A percentile compares a stretch with the other conserved stretches of the same genome.
Conservation (phyloP, 2,329 filamentous ascomycete species). For the Sphaerostilbella broomeana region DNA sequence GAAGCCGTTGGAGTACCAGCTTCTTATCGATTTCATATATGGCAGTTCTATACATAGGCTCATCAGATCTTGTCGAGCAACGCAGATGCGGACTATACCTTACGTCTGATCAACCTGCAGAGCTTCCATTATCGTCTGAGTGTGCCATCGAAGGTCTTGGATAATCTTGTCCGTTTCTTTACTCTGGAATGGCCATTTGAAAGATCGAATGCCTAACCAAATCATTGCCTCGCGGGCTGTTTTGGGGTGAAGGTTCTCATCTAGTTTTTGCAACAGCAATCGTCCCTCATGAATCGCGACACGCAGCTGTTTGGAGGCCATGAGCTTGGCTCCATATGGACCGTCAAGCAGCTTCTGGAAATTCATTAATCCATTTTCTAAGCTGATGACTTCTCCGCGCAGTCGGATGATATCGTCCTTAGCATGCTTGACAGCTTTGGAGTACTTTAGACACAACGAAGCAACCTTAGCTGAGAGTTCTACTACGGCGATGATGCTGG, state of each 20-base stretch:
- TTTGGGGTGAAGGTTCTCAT: conserved; percentile 20
- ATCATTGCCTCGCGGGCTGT: conserved; percentile 20
- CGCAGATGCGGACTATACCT: conserved; percentile 8
- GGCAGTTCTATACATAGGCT: not conserved
- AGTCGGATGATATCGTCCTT: conserved; percentile 28
- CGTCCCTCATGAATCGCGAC: conserved; percentile 16
- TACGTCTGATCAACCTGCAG: conserved; percentile 31
- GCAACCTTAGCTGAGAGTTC: conserved; percentile 31
- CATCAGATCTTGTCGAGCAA: not conserved
- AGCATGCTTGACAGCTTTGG: conserved; percentile 24
- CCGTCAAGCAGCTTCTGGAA: conserved; percentile 22
- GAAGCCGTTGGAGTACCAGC: conserved; percentile 17
- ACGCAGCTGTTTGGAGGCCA: conserved; percentile 20
- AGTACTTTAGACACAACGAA: conserved; percentile 30
- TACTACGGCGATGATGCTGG: conserved; percentile 32
- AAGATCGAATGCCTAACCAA: conserved; percentile 25
- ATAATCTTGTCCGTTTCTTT: conserved; percentile 27
- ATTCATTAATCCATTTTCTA: conserved; percentile 21
- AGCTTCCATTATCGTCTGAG: conserved; percentile 22
- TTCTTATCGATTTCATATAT: conserved; percentile 19
- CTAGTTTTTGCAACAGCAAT: conserved; percentile 19
- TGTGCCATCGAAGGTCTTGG: conserved; percentile 22
- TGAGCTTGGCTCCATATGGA: conserved; percentile 21
- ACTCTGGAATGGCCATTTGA: conserved; percentile 34
- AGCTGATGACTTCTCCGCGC: conserved; percentile 20